Evolutionary conservation across 208 protist genomes (phyloP), one percentile per base, ranked within the genome.

Genomic region (Wallacemonas rigidus): DNA sequence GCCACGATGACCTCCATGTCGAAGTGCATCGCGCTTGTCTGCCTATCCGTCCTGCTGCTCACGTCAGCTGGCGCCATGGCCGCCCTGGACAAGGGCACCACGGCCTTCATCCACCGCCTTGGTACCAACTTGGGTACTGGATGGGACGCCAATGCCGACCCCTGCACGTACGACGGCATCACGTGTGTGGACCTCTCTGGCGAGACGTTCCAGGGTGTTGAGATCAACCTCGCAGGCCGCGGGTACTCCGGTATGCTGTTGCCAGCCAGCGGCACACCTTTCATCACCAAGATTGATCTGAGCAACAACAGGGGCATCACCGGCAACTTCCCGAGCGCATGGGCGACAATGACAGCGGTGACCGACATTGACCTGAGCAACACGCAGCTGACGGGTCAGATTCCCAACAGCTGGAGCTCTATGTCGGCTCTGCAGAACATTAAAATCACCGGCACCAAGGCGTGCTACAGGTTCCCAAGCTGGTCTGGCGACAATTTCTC

Each of bases 401-500:
- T 50, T 11, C 60, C 60, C 3, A 15, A 65, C 36, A 48, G 38
- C 50, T 79, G 74, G 74, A 67, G 56, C 60, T 67, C 50, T 50
- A 79, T 79, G 74, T 4, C 11, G 45, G 54, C 57, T 15, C 58
- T 79, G 9, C 15, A 48, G 38, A 74, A 53, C 35, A 11, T 79
- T 14, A 44, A 72, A 41, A 57, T 76, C 14, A 55, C 15, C 72
- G 26, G 61, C 54, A 71, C 72, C 51, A 45, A 61, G 62, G 63
- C 63, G 62, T 76, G 72, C 72, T 48, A 65, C 45, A n/a, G 65
- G 7, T 64, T 76, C 15, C 72, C 72, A 3, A 67, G 60, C 63
- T 76, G 72, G 72, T 72, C 62, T 17, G 68, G 58, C 53, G 69
- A 63, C 48, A 51, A 48, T 62, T 71, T 80, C 2, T 0, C 55